Conservation (phyloP, 108 stramenopile species). For the Phaeodactylum tricornutum region DNA sequence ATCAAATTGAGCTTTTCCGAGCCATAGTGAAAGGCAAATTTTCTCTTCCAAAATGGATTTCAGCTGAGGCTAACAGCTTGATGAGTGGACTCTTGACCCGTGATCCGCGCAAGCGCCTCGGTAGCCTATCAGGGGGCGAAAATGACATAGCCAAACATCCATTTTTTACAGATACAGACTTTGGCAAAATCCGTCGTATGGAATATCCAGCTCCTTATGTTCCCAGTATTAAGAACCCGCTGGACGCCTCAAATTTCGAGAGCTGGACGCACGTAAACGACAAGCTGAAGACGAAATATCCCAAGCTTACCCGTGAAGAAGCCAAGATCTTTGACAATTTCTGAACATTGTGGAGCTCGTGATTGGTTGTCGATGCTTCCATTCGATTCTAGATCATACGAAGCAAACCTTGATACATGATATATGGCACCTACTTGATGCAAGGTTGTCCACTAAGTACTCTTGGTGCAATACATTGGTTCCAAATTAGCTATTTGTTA, state of each 20-base stretch:
- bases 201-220: slow-evolving; percentile 81
- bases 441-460: too few relatives aligned
- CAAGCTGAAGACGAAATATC: slow-evolving; percentile 20
- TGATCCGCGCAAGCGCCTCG: slow-evolving; percentile 52
- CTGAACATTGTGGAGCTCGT: too few relatives aligned
- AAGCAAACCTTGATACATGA: too few relatives aligned
- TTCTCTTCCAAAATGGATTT: slow-evolving; percentile 18
- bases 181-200: slow-evolving; percentile 45
- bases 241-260: slow-evolving; percentile 24
- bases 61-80: slow-evolving; percentile 20
- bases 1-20: slow-evolving; percentile 80
- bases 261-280: slow-evolving; percentile 38
- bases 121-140: slow-evolving; percentile 46
- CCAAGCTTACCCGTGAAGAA: slow-evolving; percentile 11
- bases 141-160: slow-evolving; percentile 53
- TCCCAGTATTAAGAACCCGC: slow-evolving; percentile 52
- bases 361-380: too few relatives aligned
- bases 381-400: too few relatives aligned
- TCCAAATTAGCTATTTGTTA: too few relatives aligned
- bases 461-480: too few relatives aligned
- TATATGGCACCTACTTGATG: too few relatives aligned
- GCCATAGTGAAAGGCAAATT: slow-evolving; percentile 68
- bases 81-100: slow-evolving; percentile 38
- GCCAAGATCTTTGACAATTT: slow-evolving; percentile 25
- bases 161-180: slow-evolving; percentile 73